Evolutionary conservation across 148 eudicot species (phyloP).

Genomic region (Nyssa sinensis): DNA sequence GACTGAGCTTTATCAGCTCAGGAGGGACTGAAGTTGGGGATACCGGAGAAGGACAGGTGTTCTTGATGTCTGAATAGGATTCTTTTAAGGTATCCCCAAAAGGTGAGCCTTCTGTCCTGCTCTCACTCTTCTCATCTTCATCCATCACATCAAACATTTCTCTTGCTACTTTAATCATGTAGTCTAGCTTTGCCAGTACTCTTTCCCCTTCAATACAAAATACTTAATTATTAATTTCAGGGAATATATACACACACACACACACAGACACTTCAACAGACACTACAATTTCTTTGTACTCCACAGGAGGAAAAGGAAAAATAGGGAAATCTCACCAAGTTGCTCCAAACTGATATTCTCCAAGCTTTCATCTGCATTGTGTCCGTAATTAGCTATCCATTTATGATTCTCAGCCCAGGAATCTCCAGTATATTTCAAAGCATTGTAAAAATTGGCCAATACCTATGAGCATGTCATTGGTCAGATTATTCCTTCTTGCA

Average conservation of each 20-base stretch:
- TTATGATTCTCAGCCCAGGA: constrained; percentile 57
- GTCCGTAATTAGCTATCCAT: constrained; percentile 50
- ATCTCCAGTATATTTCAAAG: constrained; percentile 59
- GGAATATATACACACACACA: too few relatives aligned
- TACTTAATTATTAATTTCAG: too few relatives aligned
- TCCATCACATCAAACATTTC: constrained; percentile 59
- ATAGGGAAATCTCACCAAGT: constrained; percentile 38
- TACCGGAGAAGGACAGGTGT: constrained; percentile 45
- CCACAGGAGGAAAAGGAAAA: not conserved
- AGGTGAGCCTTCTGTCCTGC: constrained; percentile 24
- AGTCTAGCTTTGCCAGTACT: constrained; percentile 55
- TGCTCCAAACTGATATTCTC: constrained; percentile 42
- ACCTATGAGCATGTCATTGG: constrained; percentile 33
- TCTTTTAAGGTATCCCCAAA: constrained; percentile 27
- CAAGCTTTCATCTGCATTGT: constrained; percentile 19
- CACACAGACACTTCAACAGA: too few relatives aligned
- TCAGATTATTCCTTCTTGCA: not conserved
- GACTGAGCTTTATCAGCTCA: constrained; percentile 6
- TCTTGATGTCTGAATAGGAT: constrained; percentile 35
- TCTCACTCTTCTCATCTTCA: constrained; percentile 50
- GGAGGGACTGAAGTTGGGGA: constrained; percentile 76
- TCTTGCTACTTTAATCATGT: constrained; percentile 56
- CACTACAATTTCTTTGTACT: not conserved
- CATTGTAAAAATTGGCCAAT: constrained; percentile 52
- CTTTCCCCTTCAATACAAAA: constrained; percentile 25